Evolutionary conservation across 495 filamentous ascomycete genomes (phyloP).

Genomic region (Chaetomidium leptoderma): DNA sequence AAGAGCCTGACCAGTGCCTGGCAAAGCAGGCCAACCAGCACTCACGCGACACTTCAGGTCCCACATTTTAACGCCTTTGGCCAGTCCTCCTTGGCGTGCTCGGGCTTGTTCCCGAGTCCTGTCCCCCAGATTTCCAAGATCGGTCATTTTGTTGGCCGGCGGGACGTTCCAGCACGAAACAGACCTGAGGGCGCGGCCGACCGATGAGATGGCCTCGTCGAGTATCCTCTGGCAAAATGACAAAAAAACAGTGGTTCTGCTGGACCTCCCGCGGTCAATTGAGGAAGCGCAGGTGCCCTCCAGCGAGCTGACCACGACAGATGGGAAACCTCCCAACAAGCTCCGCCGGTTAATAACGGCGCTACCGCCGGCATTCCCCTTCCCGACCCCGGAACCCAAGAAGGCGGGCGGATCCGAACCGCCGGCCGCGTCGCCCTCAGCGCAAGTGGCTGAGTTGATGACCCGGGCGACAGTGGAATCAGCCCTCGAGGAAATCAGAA

Average conservation of each 20-base stretch:
- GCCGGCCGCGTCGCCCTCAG: slow-evolving; percentile 22
- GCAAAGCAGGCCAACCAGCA: slow-evolving; percentile 12
- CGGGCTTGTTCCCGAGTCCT: neutral
- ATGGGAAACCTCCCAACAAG: slow-evolving; percentile 16
- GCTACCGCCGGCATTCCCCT: slow-evolving; percentile 35
- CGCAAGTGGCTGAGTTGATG: slow-evolving; percentile 46
- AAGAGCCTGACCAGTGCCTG: slow-evolving; percentile 8
- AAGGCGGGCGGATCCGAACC: slow-evolving; percentile 22
- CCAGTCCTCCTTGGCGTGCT: neutral
- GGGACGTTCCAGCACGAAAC: neutral
- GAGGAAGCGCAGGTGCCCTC: slow-evolving; percentile 45
- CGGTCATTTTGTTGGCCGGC: neutral
- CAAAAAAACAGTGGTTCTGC: slow-evolving; percentile 33
- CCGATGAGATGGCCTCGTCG: slow-evolving; percentile 17
- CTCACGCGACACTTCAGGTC: slow-evolving; percentile 2
- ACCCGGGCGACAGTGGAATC: slow-evolving; percentile 37
- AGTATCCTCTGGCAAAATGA: slow-evolving; percentile 41
- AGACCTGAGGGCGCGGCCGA: neutral
- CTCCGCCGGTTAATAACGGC: slow-evolving; percentile 36
- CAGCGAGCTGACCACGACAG: slow-evolving; percentile 9
- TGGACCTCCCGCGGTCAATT: slow-evolving; percentile 46
- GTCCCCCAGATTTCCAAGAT: slow-evolving; percentile 8
- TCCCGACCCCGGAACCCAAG: slow-evolving; percentile 45
- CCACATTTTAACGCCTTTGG: slow-evolving; percentile 2
- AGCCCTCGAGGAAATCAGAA: slow-evolving; percentile 37